A percentile compares a stretch with the other conserved stretches of the same genome.
Conservation (phyloP, 2,329 filamentous ascomycete species). For the Fusarium nanum region DNA sequence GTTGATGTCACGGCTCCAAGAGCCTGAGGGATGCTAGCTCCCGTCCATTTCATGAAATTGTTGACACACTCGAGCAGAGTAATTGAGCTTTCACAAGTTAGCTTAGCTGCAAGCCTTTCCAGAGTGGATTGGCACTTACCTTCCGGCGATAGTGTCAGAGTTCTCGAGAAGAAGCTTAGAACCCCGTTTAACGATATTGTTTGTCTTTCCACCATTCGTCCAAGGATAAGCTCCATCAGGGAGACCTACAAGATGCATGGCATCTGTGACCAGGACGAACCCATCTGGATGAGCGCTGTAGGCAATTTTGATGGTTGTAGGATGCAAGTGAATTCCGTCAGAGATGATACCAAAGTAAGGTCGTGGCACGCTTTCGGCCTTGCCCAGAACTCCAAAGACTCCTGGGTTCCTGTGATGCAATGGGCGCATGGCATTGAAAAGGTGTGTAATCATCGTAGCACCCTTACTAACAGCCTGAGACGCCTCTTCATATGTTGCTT, state of each 20-base stretch:
- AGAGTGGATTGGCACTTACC: conserved; percentile 58
- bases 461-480: conserved; percentile 77
- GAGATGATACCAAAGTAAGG: conserved; percentile 92
- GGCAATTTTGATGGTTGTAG: conserved; percentile 88
- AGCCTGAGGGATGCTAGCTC: conserved; percentile 73
- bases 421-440: conserved; percentile 94
- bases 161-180: conserved; percentile 79
- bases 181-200: conserved; percentile 76
- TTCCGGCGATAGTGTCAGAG: conserved; percentile 82
- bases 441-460: conserved; percentile 89
- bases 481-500: conserved; percentile 87
- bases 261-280: conserved; percentile 90
- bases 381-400: conserved; percentile 86
- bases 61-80: conserved; percentile 84
- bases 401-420: conserved; percentile 92
- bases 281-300: conserved; percentile 87
- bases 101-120: neutral
- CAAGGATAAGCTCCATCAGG: conserved; percentile 87
- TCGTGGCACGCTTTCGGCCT: conserved; percentile 65
- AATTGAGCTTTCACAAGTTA: conserved; percentile 63
- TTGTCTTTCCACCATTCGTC: conserved; percentile 76
- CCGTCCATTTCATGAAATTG: conserved; percentile 83
- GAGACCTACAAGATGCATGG: conserved; percentile 87
- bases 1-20: conserved; percentile 79
- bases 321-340: conserved; percentile 90